Base-by-base conservation (phyloP, 805 yeast genomes). In the Candida vartiovaarae region DNA sequence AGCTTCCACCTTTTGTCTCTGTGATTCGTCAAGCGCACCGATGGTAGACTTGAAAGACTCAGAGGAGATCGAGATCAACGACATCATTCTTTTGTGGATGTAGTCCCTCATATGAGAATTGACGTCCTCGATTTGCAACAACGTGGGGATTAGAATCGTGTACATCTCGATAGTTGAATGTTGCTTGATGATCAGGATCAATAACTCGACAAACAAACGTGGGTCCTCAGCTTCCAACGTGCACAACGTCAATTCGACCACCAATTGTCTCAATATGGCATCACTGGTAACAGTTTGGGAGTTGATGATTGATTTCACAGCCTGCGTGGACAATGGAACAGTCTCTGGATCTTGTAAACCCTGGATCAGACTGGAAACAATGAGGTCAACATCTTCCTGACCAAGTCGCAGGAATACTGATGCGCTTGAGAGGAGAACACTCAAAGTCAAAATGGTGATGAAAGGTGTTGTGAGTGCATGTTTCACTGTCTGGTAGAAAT, bases 281-380 rank as follows among this genome's bases (percentile, higher is more conserved):
- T 65, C 61, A 6, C 72, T 64, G 4, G 68, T 59, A 4, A 53
- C 49, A 3, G 55, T 45, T 0, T 52, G 50, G 6, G 55, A 59
- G 4, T 59, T 43, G 34, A 83, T 66, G 36, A 86, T 63, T 0
- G 81, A 68, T 52, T 73, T 81, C 40, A 83, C 66, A 11, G 93
- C 81, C 49, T 82, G 89, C 9, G 80, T 66, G 0, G 76, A 67
- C 8, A 76, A 63, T 0, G 67, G 59, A 7, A 69, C 52, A 7
- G 62, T 56, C n/a, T 62, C 68, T 3, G 64, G 57, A 5, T 65
- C 56, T 1, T 51, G 39, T 7, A 79, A 52, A 11, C 71, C 67
- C 4, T 51, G 54, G 1, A 66, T 46, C 8, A 80, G 54, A 15
- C 57, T 57, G 2, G 55, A 47, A 2, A 66, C 59, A 31, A 71